Evolutionary conservation across 345 rosid species (phyloP).

Genomic region (Lepidium aucheri): DNA sequence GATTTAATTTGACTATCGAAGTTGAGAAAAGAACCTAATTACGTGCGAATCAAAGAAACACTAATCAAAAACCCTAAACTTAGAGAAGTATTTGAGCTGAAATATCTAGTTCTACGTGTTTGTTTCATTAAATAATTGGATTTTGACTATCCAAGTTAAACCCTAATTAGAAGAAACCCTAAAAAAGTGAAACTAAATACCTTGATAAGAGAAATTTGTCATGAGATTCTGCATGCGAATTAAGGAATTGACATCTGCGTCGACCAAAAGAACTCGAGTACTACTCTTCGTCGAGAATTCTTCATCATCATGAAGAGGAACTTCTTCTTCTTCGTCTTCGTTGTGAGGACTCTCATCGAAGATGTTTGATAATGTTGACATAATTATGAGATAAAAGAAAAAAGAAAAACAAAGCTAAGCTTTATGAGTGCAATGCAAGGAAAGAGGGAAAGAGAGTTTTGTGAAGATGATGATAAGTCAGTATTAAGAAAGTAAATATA

Average conservation of each 20-base stretch:
- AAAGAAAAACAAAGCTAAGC: not conserved
- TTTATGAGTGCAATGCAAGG: not conserved
- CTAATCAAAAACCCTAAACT: too few species aligned
- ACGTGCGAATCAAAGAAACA: too few species aligned
- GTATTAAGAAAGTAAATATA: too few species aligned
- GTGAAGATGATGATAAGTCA: too few species aligned
- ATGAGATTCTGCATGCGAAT: not conserved
- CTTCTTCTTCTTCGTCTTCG: not conserved
- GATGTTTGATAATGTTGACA: not conserved
- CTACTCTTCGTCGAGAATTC: not conserved
- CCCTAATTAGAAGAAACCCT: not conserved
- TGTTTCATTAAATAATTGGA: too few species aligned
- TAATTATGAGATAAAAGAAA: not conserved
- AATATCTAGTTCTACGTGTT: too few species aligned
- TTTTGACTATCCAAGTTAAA: too few species aligned
- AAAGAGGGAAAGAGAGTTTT: not conserved
- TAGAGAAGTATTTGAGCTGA: too few species aligned
- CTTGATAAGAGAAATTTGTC: slow-evolving; percentile 12
- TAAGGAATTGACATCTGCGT: slow-evolving; percentile 6
- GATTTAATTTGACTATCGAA: too few species aligned
- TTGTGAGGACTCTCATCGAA: not conserved
- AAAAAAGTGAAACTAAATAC: not conserved
- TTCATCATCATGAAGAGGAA: not conserved
- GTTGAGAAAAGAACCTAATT: too few species aligned
- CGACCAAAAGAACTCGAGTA: slow-evolving; percentile 18